Evolutionary conservation across 768 basidiomycete species (phyloP), one percentile per base, ranked within the genome.

Genomic region (Lentinus tigrinus): DNA sequence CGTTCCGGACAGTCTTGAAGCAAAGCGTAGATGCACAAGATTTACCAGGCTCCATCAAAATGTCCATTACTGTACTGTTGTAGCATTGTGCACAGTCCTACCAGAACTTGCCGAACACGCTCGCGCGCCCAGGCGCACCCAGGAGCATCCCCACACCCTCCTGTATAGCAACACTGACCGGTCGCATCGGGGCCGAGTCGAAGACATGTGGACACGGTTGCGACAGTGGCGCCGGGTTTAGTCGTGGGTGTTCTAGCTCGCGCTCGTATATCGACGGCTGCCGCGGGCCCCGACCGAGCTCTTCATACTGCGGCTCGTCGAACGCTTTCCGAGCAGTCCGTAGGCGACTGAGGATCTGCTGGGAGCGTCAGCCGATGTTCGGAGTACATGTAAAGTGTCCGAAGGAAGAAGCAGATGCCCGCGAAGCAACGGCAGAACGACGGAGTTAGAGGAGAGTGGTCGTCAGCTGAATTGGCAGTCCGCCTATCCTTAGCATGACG

Each of bases 121-220:
- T 87, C 7, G 78, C 73, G 31, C 80, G 68, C 19, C 59, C 58
- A 26, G 69, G 58, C 34, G 68, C 62, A 23, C 82, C 80, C 8
- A 88, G 68, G 42, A 90, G 74, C 66, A 88, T 76, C 11, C 85
- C 83, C 31, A 89, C 80, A n/a, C 87, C 86, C 56, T 84, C 85
- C 65, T 88, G 86, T 16, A 91, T 84, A 23, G 87, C 89, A 38
- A 83, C 81, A 66, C 85, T 88, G 21, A 90, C 89, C 8, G 88
- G 87, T 17, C 85, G 74, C 84, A 90, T 87, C 19, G 87, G 85
- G 17, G 84, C 79, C 17, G 85, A 83, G 68, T 93, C 91, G 63
- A 81, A 91, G 1, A 90, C 86, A 70, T 93, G 90, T 9, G 89
- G 88, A 57, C 84, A 87, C 3, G 91, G 90, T 68, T 91, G 89